These are phyloP conservation scores for Fusarium paranaense DNA, from an alignment of 2,329 filamentous ascomycete species.

Conservation along the genomic window DNA sequence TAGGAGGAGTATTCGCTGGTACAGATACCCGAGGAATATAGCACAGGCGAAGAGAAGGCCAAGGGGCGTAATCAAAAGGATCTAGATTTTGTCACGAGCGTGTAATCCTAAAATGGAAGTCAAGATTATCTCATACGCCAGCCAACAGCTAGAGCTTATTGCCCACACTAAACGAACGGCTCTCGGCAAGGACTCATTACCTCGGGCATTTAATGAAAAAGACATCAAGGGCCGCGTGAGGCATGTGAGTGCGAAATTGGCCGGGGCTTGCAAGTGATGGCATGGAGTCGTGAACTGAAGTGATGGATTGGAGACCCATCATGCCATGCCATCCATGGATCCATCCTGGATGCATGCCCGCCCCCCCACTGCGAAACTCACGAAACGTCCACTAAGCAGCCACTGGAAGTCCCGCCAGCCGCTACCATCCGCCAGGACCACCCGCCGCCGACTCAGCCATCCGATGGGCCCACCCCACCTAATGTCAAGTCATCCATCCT, in stretches of 20 bases:
- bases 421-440: slow-evolving; percentile 25
- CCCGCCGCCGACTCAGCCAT: slow-evolving; percentile 32
- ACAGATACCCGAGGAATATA: slow-evolving; percentile 40
- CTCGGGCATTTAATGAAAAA: background rate
- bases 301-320: background rate
- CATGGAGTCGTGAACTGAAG: background rate
- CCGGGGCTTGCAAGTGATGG: slow-evolving; percentile 2
- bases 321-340: background rate
- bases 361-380: slow-evolving; percentile 10
- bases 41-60: slow-evolving; percentile 10
- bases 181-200: background rate
- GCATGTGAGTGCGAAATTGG: slow-evolving; percentile 32
- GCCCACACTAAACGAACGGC: background rate
- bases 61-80: slow-evolving; percentile 17
- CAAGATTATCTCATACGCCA: background rate
- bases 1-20: slow-evolving; percentile 22
- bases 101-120: slow-evolving; percentile 4
- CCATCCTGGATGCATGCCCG: background rate
- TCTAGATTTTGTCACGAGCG: slow-evolving; percentile 12
- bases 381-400: slow-evolving; percentile 16
- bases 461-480: slow-evolving; percentile 31
- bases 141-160: background rate
- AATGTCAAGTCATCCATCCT: slow-evolving; percentile 19
- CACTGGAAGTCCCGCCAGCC: slow-evolving; percentile 18
- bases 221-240: slow-evolving; percentile 30